Percentiles rank a stretch among this genome's conserved stretches.
These are phyloP conservation scores for Leccinum pallidistipes DNA, from an alignment of 1,284 basidiomycete genomes.

Conservation along the genomic window DNA sequence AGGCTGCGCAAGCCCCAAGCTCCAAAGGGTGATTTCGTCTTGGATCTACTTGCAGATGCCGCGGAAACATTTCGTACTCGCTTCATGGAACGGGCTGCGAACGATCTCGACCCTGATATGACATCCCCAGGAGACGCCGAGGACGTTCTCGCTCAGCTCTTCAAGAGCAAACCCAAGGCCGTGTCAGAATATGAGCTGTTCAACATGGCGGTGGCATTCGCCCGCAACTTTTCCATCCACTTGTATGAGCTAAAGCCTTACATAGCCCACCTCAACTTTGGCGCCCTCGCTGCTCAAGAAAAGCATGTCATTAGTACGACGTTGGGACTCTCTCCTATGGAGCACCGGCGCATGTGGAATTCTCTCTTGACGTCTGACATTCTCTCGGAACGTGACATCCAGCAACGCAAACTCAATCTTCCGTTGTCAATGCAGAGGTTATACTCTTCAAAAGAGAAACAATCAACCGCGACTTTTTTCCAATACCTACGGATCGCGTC, in stretches of 20 bases:
- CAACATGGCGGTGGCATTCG: conserved; percentile 47
- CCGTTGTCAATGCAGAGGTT: conserved; percentile 59
- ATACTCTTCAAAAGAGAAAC: conserved; percentile 52
- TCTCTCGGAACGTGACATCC: conserved; percentile 48
- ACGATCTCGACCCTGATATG: conserved; percentile 24
- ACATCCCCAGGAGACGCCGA: conserved; percentile 38
- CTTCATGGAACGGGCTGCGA: conserved; percentile 37
- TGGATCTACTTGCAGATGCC: conserved; percentile 51
- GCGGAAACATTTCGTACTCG: conserved; percentile 45
- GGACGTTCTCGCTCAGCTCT: conserved; percentile 43
- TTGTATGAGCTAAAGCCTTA: conserved; percentile 40
- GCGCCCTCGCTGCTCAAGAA: conserved; percentile 50
- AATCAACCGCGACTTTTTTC: conserved; percentile 55
- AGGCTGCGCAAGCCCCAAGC: conserved; percentile 40
- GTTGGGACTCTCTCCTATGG: conserved; percentile 38
- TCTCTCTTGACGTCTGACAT: conserved; percentile 61
- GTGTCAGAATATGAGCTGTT: conserved; percentile 61
- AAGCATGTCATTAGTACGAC: conserved; percentile 50
- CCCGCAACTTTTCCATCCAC: conserved; percentile 45
- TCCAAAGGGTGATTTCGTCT: conserved; percentile 45
- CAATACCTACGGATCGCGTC: conserved; percentile 55
- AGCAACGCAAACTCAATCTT: conserved; percentile 47
- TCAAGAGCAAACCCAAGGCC: conserved; percentile 49
- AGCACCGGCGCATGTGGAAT: conserved; percentile 57
- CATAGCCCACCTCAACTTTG: conserved; percentile 52